phyloP scores from a whole-genome alignment of 2,329 filamentous ascomycete species.

The Nemania abortiva region DNA sequence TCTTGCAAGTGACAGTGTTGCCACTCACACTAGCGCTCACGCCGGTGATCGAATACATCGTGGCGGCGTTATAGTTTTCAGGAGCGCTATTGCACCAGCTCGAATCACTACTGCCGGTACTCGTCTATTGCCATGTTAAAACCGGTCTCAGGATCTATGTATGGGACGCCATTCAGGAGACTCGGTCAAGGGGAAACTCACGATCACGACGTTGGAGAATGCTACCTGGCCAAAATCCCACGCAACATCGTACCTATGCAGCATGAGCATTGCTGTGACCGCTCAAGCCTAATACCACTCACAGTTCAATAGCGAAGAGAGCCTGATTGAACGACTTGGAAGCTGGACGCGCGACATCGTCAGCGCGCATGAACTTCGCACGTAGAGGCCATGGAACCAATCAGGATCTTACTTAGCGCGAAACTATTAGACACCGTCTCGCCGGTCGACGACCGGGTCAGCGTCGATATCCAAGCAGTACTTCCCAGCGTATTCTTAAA shows the following conservation, averaged over 20 bases:
- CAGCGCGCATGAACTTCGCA: constrained; percentile 7
- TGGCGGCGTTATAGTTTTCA: constrained; percentile 55
- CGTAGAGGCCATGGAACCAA: neutral
- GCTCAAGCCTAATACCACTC: constrained; percentile 24
- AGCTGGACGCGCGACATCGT: constrained; percentile 31
- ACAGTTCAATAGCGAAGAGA: constrained; percentile 57
- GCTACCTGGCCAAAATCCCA: constrained; percentile 57
- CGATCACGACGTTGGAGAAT: constrained; percentile 62
- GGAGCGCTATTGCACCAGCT: constrained; percentile 53
- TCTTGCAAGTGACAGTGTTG: constrained; percentile 58
- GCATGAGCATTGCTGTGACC: neutral
- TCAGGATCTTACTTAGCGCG: constrained; percentile 46
- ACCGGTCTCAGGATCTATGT: neutral
- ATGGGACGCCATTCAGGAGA: neutral
- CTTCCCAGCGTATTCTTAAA: constrained; percentile 51
- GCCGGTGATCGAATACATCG: constrained; percentile 52
- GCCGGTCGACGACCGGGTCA: constrained; percentile 49
- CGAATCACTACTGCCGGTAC: constrained; percentile 47
- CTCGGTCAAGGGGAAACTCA: constrained; percentile 45
- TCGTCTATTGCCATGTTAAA: constrained; percentile 40
- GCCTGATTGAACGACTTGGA: constrained; percentile 57
- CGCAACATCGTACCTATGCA: constrained; percentile 48
- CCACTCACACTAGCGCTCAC: constrained; percentile 52
- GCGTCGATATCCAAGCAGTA: constrained; percentile 52
- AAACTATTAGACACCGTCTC: constrained; percentile 52